These are phyloP conservation scores for Gaultheria prostrata DNA, from an alignment of 148 eudicot genomes.

Conservation along the genomic window DNA sequence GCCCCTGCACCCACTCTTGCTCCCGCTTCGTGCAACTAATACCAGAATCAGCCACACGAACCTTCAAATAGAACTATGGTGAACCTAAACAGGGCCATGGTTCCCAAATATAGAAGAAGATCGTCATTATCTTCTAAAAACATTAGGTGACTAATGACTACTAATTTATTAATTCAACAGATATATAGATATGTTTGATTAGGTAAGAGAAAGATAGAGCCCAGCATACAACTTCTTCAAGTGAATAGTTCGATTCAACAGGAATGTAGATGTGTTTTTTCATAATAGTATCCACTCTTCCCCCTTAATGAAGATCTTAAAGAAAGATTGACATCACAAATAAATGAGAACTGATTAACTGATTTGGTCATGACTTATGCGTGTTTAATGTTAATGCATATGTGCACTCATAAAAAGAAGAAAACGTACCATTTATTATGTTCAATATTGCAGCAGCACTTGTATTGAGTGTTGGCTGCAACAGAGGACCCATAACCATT, in stretches of 20 bases:
- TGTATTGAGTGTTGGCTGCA: constrained; percentile 35
- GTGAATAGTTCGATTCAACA: neutral
- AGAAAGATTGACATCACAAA: neutral
- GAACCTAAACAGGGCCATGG: neutral
- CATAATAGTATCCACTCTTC: neutral
- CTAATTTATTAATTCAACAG: neutral
- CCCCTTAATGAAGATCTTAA: neutral
- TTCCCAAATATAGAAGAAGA: neutral
- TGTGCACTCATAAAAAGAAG: neutral
- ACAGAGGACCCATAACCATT: constrained; percentile 36
- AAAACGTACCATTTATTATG: constrained; percentile 24
- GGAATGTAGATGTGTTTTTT: neutral
- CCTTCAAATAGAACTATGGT: neutral
- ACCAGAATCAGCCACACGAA: neutral
- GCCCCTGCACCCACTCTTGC: too few relatives aligned
- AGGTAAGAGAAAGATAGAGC: neutral
- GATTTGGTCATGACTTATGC: neutral
- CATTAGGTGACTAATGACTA: neutral
- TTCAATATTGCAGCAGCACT: constrained; percentile 22
- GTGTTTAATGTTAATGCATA: neutral
- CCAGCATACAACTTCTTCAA: neutral
- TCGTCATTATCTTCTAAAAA: neutral
- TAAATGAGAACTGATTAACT: neutral
- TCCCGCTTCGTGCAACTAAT: too few relatives aligned
- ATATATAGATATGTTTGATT: neutral